Evolutionary conservation across 257 asterid genomes (phyloP).

Genomic region (Solanum clarkiae): DNA sequence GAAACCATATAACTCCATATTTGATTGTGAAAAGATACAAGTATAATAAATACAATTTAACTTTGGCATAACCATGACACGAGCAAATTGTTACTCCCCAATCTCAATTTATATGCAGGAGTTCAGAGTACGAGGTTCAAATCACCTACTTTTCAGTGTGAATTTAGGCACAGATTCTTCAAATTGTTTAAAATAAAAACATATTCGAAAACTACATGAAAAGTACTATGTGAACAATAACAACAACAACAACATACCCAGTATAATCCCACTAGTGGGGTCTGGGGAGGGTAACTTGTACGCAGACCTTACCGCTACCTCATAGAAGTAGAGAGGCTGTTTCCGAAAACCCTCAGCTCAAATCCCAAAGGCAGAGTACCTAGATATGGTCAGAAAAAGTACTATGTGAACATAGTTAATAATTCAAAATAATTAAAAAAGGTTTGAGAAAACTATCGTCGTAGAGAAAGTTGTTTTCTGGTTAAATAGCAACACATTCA

Average conservation of each 20-base stretch:
- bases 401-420: neutral
- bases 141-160: neutral
- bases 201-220: neutral
- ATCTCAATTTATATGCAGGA: neutral
- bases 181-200: neutral
- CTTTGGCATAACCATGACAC: neutral
- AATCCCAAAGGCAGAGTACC: too few relatives aligned
- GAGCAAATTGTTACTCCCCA: neutral
- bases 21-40: too few relatives aligned
- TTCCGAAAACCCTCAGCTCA: too few relatives aligned
- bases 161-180: neutral
- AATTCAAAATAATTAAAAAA: neutral
- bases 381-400: too few relatives aligned
- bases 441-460: neutral
- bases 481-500: neutral
- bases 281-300: too few relatives aligned
- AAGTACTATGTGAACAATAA: neutral
- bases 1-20: too few relatives aligned
- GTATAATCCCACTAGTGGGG: too few relatives aligned
- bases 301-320: too few relatives aligned
- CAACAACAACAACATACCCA: too few relatives aligned
- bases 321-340: too few relatives aligned
- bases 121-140: neutral
- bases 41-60: too few relatives aligned
- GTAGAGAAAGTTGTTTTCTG: neutral